Percentiles rank a stretch among this genome's conserved stretches.
Conservation (phyloP, 306 rosid genomes). For the Castanopsis chinensis region DNA sequence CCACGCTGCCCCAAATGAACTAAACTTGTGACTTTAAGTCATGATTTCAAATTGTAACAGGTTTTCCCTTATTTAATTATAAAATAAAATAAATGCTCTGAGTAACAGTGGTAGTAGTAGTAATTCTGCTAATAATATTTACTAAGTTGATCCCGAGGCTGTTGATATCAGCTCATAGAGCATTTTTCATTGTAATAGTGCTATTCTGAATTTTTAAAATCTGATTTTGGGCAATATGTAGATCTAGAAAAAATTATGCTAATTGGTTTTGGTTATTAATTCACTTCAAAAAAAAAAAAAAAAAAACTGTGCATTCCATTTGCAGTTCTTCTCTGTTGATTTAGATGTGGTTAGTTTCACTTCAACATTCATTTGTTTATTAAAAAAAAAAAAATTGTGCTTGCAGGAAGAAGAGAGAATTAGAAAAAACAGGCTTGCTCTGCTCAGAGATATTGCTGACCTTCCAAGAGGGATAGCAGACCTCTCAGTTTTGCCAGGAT, state of each 20-base stretch:
- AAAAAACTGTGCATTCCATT: background rate
- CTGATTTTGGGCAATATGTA: background rate
- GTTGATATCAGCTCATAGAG: background rate
- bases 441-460: constrained; percentile 78
- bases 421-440: constrained; percentile 72
- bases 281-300: no score
- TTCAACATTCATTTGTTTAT: background rate
- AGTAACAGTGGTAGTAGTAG: no score
- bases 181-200: background rate
- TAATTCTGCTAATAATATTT: background rate
- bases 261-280: background rate
- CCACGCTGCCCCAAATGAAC: no score
- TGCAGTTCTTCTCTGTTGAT: background rate
- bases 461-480: constrained; percentile 90
- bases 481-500: constrained; percentile 78
- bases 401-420: constrained; percentile 70
- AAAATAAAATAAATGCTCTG: no score
- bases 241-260: background rate
- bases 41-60: no score
- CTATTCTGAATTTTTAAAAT: background rate
- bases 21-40: no score
- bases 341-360: background rate
- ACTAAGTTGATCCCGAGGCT: background rate
- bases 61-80: no score
- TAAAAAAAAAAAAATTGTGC: background rate